These are phyloP conservation scores for Tripterygium wilfordii DNA, from an alignment of 177 flowering plant genomes.

Conservation along the genomic window DNA sequence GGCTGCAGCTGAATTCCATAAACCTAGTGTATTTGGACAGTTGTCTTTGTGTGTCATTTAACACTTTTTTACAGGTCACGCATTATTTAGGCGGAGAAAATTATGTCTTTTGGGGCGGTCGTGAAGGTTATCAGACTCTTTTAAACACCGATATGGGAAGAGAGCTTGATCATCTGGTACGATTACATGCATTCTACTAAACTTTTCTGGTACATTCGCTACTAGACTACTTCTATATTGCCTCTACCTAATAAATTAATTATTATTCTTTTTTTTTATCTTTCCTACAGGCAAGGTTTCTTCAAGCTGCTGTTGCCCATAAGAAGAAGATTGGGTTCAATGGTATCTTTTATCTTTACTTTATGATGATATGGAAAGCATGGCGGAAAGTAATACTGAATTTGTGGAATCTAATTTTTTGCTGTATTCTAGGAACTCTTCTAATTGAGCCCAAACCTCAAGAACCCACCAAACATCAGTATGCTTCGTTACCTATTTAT, in stretches of 20 bases:
- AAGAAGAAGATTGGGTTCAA: constrained; percentile 97
- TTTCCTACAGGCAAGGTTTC: constrained; percentile 65
- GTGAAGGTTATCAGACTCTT: constrained; percentile 93
- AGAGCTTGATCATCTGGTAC: constrained; percentile 91
- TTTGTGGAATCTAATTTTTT: too few species aligned
- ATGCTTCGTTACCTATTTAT: constrained; percentile 17
- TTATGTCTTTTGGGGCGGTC: constrained; percentile 98
- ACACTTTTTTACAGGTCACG: constrained; percentile 53
- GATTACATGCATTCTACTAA: neutral
- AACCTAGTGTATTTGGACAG: neutral
- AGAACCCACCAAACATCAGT: constrained; percentile 99
- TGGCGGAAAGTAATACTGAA: too few species aligned
- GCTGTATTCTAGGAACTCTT: constrained; percentile 88
- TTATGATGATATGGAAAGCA: neutral
- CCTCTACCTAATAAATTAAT: neutral
- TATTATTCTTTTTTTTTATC: neutral
- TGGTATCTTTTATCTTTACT: constrained; percentile 35
- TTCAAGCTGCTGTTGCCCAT: constrained; percentile 78
- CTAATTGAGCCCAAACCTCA: constrained; percentile 98
- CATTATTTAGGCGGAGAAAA: constrained; percentile 96
- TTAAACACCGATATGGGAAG: constrained; percentile 96
- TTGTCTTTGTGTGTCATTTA: neutral
- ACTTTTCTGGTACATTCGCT: neutral
- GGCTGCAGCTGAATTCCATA: neutral
- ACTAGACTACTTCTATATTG: neutral